These are phyloP conservation scores for Apiotrichum siamense DNA, from an alignment of 1,284 basidiomycete genomes.

Conservation along the genomic window DNA sequence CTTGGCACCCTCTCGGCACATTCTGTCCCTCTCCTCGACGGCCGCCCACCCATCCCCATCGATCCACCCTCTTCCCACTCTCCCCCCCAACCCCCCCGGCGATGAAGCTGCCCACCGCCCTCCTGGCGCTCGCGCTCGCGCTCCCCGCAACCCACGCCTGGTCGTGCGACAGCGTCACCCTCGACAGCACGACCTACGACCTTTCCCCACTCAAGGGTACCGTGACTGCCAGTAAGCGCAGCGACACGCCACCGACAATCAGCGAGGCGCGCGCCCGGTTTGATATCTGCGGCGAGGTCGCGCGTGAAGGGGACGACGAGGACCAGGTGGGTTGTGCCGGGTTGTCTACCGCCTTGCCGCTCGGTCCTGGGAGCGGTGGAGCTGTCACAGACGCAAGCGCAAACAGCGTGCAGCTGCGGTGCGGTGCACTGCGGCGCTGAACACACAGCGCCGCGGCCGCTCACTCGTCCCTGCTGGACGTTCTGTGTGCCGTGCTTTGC, in stretches of 20 bases:
- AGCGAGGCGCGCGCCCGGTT: slow-evolving; percentile 33
- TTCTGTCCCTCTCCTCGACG: too few species aligned
- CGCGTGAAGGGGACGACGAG: slow-evolving; percentile 33
- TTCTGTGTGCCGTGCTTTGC: too few species aligned
- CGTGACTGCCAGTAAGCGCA: slow-evolving; percentile 22
- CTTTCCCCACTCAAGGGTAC: slow-evolving; percentile 28
- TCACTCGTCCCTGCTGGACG: too few species aligned
- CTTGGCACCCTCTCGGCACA: too few species aligned
- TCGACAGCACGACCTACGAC: slow-evolving; percentile 22
- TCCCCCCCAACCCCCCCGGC: background rate
- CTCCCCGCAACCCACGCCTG: background rate
- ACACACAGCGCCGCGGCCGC: too few species aligned
- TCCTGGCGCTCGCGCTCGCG: background rate
- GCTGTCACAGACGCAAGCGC: too few species aligned
- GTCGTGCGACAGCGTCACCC: slow-evolving; percentile 3
- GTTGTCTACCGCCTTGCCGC: too few species aligned
- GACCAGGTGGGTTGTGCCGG: slow-evolving; percentile 46
- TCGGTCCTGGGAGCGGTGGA: too few species aligned
- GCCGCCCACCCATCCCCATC: too few species aligned
- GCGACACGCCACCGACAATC: slow-evolving; percentile 41
- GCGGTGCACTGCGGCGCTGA: too few species aligned
- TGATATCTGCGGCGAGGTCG: slow-evolving; percentile 31
- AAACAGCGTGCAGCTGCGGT: too few species aligned
- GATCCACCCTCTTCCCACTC: background rate
- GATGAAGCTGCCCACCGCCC: background rate